Evolutionary conservation across 257 asterid genomes (phyloP), one percentile per base, ranked within the genome.

Genomic region (Capsicum pubescens): DNA sequence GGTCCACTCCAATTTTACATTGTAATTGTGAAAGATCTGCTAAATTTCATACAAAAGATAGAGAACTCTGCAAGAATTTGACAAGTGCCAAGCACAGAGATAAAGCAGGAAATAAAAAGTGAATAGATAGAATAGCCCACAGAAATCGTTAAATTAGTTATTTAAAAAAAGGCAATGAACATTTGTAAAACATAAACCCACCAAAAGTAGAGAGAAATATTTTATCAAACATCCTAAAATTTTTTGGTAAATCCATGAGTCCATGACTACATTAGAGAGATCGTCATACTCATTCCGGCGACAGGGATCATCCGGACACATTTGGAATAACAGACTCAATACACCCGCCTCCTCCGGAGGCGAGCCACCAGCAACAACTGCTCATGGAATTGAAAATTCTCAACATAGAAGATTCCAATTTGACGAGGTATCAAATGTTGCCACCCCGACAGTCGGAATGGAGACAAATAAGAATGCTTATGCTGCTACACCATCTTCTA

Each of bases 281-380:
- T 93, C 98, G 55, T 63, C 96, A 2, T 90, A 46, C 81, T 93
- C 98, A 11, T 93, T 92, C 85, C 82, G 96, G 60, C 86, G 98
- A 84, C 97, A 94, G 54, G 98, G 98, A 76, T 94, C 97, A 64
- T 94, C 97, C 6, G 96, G 96, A 66, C 89, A 86, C 83, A 90
- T 91, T 87, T 94, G 97, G 97, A 90, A 87, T 39, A 79, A 64
- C 59, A 83, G 84, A 50, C 39, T 82, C 0, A 39, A 39, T 39
- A 39, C 44, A 39, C 44, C 44, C 44, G 44, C 6, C 44, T 39
- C 44, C 44, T 87, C 86, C 0, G 57, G 77, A 44, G 50, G 66
- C 63, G 67, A 3, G 2, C 56, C 77, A 7, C 21, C 32, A n/a
- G 36, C 44, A 36, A 2, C 52, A 52, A 57, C 54, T 7, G 61